Evolutionary conservation across 2,329 filamentous ascomycete species (phyloP).

Genomic region (Thermothelomyces thermophilus): DNA sequence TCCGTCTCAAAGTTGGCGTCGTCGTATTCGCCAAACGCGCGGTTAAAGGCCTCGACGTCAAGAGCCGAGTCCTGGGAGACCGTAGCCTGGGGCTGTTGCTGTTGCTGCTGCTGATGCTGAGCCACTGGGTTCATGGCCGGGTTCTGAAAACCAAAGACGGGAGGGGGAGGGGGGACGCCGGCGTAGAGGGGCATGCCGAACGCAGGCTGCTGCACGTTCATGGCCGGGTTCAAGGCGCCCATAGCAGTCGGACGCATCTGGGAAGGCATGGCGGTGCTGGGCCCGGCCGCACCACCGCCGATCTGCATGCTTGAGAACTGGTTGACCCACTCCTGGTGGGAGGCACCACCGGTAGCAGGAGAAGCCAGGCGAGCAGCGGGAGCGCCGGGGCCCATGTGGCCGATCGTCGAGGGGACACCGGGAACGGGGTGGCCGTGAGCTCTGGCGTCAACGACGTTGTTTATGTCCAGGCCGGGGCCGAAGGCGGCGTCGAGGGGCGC

Average conservation of each 20-base stretch:
- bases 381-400: constrained; percentile 3
- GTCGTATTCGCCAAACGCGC: constrained; percentile 28
- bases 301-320: constrained; percentile 24
- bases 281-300: constrained; percentile 3
- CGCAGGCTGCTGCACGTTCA: constrained; percentile 5
- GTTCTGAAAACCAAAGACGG: constrained; percentile 5
- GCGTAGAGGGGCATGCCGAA: constrained; percentile 9
- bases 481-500: constrained; percentile 5
- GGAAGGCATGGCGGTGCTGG: constrained; percentile 3
- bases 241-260: constrained; percentile 1
- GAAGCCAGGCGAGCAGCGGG: constrained; percentile 16
- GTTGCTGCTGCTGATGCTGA: too few species aligned
- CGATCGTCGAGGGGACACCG: constrained; percentile 7
- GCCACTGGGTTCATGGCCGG: constrained; percentile 1
- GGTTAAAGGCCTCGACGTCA: constrained; percentile 25
- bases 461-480: constrained; percentile 12
- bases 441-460: constrained; percentile 3
- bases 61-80: constrained; percentile 6
- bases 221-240: constrained; percentile 3
- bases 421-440: not conserved
- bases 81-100: constrained; percentile 4
- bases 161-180: not conserved
- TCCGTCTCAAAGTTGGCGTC: constrained; percentile 18
- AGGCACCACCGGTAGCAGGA: constrained; percentile 12
- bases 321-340: constrained; percentile 20